These are phyloP conservation scores for Cercophora samala DNA, from an alignment of 495 filamentous ascomycete genomes.

Conservation along the genomic window DNA sequence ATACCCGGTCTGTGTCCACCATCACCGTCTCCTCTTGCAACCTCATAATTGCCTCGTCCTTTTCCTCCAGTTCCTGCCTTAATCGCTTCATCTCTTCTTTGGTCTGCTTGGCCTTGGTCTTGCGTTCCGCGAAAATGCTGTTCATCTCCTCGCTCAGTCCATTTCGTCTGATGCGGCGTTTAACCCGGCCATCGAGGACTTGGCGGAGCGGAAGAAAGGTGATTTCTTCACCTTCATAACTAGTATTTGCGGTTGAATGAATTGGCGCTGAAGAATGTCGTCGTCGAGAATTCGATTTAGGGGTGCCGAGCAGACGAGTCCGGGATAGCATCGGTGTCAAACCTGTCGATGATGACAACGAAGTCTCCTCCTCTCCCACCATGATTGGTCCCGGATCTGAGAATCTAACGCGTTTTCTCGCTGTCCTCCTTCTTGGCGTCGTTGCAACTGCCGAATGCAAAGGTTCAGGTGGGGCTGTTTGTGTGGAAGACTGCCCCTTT, in stretches of 20 bases:
- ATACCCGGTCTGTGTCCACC: conserved; percentile 41
- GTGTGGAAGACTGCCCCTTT: background rate
- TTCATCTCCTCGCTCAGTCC: conserved; percentile 76
- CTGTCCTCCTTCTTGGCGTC: conserved; percentile 22
- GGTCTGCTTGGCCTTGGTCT: conserved; percentile 37
- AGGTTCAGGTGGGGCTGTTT: background rate
- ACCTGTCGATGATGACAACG: conserved; percentile 52
- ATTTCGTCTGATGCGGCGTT: conserved; percentile 65
- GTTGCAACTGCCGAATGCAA: background rate
- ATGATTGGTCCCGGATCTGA: conserved; percentile 60
- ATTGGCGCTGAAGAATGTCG: conserved; percentile 23
- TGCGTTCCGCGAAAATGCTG: conserved; percentile 57
- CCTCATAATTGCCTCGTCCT: conserved; percentile 48
- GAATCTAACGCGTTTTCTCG: conserved; percentile 66
- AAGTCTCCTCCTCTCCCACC: background rate
- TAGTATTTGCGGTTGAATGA: background rate
- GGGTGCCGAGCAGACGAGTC: conserved; percentile 27
- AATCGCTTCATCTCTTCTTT: conserved; percentile 48
- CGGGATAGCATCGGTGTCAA: conserved; percentile 65
- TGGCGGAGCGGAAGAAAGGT: conserved; percentile 65
- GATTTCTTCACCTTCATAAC: conserved; percentile 28
- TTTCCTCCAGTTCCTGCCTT: conserved; percentile 50
- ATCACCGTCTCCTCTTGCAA: conserved; percentile 50
- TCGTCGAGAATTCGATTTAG: conserved; percentile 35
- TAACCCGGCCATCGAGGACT: conserved; percentile 65